Percentiles rank a stretch among this genome's conserved stretches.
phyloP scores from a whole-genome alignment of 371 early-diverging fungal genomes.

The Amoeboaphelidium protococcarum region DNA sequence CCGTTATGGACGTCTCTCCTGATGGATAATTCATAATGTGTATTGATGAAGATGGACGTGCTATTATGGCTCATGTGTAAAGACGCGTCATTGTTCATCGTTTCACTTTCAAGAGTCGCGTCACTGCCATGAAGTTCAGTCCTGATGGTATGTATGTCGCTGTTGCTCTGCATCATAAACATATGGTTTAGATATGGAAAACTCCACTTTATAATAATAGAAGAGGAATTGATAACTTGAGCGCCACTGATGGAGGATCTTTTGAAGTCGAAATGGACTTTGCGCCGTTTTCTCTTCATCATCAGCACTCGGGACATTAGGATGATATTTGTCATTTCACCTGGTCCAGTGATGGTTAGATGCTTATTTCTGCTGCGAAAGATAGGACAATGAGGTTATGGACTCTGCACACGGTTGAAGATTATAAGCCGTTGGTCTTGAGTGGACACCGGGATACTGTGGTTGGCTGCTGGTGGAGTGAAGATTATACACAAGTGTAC shows the following conservation, averaged over 20 bases:
- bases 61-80: slow-evolving; percentile 53
- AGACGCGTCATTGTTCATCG: slow-evolving; percentile 53
- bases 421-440: slow-evolving; percentile 34
- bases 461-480: slow-evolving; percentile 68
- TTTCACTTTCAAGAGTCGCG: slow-evolving; percentile 56
- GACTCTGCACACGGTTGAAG: slow-evolving; percentile 32
- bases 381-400: slow-evolving; percentile 75
- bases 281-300: slow-evolving; percentile 58
- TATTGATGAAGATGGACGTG: slow-evolving; percentile 80
- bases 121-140: slow-evolving; percentile 45
- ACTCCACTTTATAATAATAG: slow-evolving; percentile 74
- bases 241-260: too few species aligned
- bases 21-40: slow-evolving; percentile 56
- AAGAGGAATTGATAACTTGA: too few species aligned
- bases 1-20: slow-evolving; percentile 63
- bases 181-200: slow-evolving; percentile 67
- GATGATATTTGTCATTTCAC: slow-evolving; percentile 56
- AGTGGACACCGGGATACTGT: slow-evolving; percentile 65
- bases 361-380: slow-evolving; percentile 49
- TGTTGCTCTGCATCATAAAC: slow-evolving; percentile 36
- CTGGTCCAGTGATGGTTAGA: slow-evolving; percentile 54
- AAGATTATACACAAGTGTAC: slow-evolving; percentile 42
- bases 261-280: slow-evolving; percentile 12
- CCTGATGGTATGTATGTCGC: slow-evolving; percentile 40
- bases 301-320: slow-evolving; percentile 51